A percentile compares a stretch with the other conserved stretches of the same genome.
phyloP scores from a whole-genome alignment of 768 basidiomycete species.

The Phanerochaete carnosa region DNA sequence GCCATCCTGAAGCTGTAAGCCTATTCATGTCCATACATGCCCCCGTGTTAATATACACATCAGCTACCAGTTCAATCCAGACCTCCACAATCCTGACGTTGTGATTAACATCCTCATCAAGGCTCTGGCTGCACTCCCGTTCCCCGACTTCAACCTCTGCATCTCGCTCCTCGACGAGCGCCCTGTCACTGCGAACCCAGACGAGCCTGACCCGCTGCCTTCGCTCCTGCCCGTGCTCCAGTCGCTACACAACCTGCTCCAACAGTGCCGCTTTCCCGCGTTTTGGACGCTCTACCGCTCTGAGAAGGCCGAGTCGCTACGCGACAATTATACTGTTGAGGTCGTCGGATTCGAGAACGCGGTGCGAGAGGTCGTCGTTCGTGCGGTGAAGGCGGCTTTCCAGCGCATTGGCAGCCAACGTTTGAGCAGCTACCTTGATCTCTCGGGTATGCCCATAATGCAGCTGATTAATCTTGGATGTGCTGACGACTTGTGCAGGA shows the following conservation, averaged over 20 bases:
- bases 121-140: conserved; percentile 77
- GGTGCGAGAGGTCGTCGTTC: conserved; percentile 73
- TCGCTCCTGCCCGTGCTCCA: conserved; percentile 65
- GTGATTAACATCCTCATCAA: conserved; percentile 94
- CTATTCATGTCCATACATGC: neutral
- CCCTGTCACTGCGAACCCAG: conserved; percentile 46
- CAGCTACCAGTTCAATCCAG: conserved; percentile 96
- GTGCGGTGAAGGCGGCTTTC: conserved; percentile 77
- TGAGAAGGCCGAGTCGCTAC: conserved; percentile 61
- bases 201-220: conserved; percentile 82
- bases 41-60: neutral
- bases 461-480: neutral
- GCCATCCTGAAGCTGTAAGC: conserved; percentile 89
- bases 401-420: conserved; percentile 66
- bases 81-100: conserved; percentile 89
- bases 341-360: conserved; percentile 80
- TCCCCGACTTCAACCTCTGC: conserved; percentile 93
- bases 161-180: conserved; percentile 88
- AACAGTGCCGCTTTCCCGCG: conserved; percentile 82
- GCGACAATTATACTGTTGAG: conserved; percentile 87
- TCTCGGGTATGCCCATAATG: conserved; percentile 43
- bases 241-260: conserved; percentile 64
- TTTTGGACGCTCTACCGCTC: conserved; percentile 82
- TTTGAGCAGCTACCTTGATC: conserved; percentile 67
- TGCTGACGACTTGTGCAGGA: conserved; percentile 33